Conservation (phyloP, 345 rosid species). For the Odontarrhena argentea region DNA sequence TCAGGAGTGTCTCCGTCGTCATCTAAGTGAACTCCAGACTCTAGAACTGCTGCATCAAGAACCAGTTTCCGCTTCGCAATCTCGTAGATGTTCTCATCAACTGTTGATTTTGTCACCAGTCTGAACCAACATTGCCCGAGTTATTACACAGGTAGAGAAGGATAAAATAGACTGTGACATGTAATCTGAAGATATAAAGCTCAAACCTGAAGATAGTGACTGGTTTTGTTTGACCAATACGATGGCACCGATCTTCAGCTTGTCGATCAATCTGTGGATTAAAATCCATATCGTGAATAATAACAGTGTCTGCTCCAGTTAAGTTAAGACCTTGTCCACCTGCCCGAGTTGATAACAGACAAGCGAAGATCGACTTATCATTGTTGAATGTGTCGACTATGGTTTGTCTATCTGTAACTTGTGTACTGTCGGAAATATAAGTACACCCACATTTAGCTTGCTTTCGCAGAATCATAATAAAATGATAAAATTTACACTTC, state of each 20-base stretch:
- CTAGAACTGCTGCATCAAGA: constrained; percentile 90
- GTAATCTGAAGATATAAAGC: neutral
- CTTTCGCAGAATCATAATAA: neutral
- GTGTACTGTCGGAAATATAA: constrained; percentile 58
- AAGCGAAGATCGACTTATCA: constrained; percentile 79
- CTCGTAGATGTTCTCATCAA: constrained; percentile 91
- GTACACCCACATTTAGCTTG: neutral
- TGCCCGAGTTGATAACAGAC: constrained; percentile 84
- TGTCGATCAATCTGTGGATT: constrained; percentile 96
- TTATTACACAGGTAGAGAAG: neutral
- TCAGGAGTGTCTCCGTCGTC: constrained; percentile 59
- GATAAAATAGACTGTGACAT: neutral
- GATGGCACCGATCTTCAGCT: constrained; percentile 96
- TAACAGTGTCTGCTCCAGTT: constrained; percentile 88
- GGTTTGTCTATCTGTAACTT: constrained; percentile 82
- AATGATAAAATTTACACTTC: neutral
- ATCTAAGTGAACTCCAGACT: constrained; percentile 67
- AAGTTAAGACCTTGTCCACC: constrained; percentile 98
- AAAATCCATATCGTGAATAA: constrained; percentile 94
- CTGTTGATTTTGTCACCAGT: constrained; percentile 88
- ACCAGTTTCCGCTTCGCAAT: constrained; percentile 82
- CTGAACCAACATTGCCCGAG: constrained; percentile 42
- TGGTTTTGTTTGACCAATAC: constrained; percentile 91
- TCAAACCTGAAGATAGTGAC: constrained; percentile 85
- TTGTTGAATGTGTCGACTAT: constrained; percentile 87